Conservation (phyloP, 164 flowering plant genomes). For the Kalanchoe fedtschenkoi region DNA sequence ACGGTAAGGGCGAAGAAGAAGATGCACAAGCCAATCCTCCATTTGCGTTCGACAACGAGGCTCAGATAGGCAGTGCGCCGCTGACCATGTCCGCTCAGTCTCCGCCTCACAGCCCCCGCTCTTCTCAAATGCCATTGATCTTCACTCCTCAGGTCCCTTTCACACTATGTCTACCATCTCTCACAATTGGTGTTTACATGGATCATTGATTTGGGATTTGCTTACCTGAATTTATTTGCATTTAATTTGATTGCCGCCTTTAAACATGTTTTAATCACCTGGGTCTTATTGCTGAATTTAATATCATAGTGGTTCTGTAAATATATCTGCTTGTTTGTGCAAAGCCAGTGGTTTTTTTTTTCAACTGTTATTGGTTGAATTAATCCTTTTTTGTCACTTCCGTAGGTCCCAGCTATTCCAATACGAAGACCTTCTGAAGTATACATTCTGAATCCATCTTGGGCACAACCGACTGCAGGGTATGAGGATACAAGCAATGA, state of each 20-base stretch:
- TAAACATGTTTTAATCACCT: too few relatives aligned
- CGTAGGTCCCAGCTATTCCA: conserved; percentile 64
- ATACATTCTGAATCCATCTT: conserved; percentile 32
- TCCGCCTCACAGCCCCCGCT: conserved; percentile 66
- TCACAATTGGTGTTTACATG: neutral
- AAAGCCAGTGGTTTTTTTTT: neutral
- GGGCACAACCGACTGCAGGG: conserved; percentile 36
- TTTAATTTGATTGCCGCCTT: too few relatives aligned
- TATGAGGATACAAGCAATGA: conserved; percentile 47
- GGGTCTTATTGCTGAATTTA: too few relatives aligned
- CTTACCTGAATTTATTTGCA: neutral
- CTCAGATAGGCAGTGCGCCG: conserved; percentile 13
- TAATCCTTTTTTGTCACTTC: neutral
- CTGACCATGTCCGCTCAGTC: conserved; percentile 56
- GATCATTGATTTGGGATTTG: neutral
- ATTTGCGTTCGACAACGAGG: conserved; percentile 7
- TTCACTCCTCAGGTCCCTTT: conserved; percentile 80
- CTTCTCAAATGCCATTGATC: conserved; percentile 56
- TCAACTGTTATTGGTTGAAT: neutral
- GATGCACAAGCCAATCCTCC: neutral
- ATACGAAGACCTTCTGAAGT: conserved; percentile 67
- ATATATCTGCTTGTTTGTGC: neutral
- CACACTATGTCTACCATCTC: neutral
- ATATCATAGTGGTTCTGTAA: neutral
- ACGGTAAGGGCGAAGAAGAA: conserved; percentile 48